phyloP scores from a whole-genome alignment of 306 rosid genomes.

The Vigna nakashimae region DNA sequence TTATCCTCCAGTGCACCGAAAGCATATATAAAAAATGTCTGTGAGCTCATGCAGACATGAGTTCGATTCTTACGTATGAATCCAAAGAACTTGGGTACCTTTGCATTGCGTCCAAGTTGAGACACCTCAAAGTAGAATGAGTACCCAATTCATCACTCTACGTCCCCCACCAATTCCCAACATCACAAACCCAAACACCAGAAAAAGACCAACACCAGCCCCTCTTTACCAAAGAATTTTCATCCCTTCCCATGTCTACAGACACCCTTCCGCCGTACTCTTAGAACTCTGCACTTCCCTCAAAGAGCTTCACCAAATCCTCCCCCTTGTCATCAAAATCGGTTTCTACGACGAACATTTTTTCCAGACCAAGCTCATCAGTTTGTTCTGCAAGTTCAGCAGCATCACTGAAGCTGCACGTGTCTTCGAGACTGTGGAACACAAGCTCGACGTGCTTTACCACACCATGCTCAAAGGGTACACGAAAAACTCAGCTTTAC shows the following conservation, averaged over 20 bases:
- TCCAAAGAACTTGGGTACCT: background rate
- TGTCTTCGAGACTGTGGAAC: slow-evolving; percentile 68
- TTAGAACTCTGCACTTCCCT: slow-evolving; percentile 81
- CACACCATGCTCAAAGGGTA: slow-evolving; percentile 91
- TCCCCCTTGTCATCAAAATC: slow-evolving; percentile 72
- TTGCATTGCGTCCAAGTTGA: background rate
- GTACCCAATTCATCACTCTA: slow-evolving; percentile 49
- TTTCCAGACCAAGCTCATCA: slow-evolving; percentile 86
- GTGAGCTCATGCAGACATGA: background rate
- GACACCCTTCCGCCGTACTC: slow-evolving; percentile 82
- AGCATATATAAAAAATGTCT: too few species aligned
- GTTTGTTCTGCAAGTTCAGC: slow-evolving; percentile 79
- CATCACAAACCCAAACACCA: slow-evolving; percentile 27
- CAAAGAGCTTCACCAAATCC: slow-evolving; percentile 74
- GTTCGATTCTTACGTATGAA: background rate
- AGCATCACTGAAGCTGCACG: slow-evolving; percentile 67
- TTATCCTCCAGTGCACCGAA: too few species aligned
- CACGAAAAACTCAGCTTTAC: slow-evolving; percentile 64
- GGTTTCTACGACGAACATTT: slow-evolving; percentile 74
- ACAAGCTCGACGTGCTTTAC: slow-evolving; percentile 79
- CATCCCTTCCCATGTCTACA: slow-evolving; percentile 81
- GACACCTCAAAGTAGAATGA: slow-evolving; percentile 49
- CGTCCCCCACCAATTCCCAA: slow-evolving; percentile 34
- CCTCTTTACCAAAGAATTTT: slow-evolving; percentile 65
- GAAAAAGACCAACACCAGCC: slow-evolving; percentile 25